A percentile compares a stretch with the other conserved stretches of the same genome.
These are phyloP conservation scores for Ceratobasidium sp. DNA, from an alignment of 1,284 basidiomycete species.

Conservation along the genomic window DNA sequence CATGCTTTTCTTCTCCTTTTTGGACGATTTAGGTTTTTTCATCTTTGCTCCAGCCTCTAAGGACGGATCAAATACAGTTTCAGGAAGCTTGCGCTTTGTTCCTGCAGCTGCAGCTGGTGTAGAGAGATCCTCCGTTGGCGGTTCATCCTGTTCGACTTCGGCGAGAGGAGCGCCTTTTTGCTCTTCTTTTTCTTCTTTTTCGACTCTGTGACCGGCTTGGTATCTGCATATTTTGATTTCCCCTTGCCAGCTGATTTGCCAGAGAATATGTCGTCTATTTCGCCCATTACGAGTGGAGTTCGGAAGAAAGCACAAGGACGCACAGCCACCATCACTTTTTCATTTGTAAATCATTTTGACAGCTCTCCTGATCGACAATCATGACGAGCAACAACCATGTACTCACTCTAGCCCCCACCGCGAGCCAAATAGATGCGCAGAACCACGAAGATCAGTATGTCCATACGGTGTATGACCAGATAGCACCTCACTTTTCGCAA, in stretches of 20 bases:
- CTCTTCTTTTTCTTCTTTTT: conserved; percentile 51
- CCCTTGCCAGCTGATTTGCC: conserved; percentile 49
- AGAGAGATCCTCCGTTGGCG: conserved; percentile 40
- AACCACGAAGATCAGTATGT: conserved; percentile 73
- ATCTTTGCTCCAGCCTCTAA: conserved; percentile 35
- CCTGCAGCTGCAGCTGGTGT: conserved; percentile 38
- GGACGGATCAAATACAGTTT: conserved; percentile 69
- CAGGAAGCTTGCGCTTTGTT: conserved; percentile 57
- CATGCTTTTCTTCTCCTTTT: conserved; percentile 45
- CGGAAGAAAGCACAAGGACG: background rate
- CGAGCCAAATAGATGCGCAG: background rate
- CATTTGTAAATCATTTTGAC: background rate
- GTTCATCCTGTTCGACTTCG: conserved; percentile 32
- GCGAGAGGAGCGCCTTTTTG: conserved; percentile 47
- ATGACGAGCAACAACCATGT: conserved; percentile 17
- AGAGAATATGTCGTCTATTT: conserved; percentile 82
- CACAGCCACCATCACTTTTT: conserved; percentile 17
- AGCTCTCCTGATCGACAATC: background rate
- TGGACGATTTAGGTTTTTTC: conserved; percentile 46
- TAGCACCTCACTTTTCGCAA: conserved; percentile 90
- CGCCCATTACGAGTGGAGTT: conserved; percentile 45
- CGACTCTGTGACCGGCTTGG: conserved; percentile 46
- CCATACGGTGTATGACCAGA: conserved; percentile 87
- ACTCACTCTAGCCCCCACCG: conserved; percentile 23
- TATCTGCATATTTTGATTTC: conserved; percentile 29